A percentile compares a stretch with the other conserved stretches of the same genome.
Evolutionary conservation across 805 yeast genomes (phyloP).

Genomic region (Kurtzmaniella cleridarum): DNA sequence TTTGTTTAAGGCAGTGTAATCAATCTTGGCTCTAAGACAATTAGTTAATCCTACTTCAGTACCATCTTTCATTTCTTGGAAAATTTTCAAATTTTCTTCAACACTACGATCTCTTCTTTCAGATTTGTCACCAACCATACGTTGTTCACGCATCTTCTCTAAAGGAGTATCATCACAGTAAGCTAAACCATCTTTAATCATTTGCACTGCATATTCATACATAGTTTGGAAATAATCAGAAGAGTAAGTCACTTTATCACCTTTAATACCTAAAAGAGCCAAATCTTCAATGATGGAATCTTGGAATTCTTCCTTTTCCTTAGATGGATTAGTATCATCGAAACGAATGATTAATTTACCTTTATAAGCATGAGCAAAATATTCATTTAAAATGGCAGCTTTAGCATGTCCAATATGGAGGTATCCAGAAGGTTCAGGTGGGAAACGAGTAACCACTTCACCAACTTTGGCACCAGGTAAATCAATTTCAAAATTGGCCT

Average conservation of each 20-base stretch:
- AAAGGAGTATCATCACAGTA: constrained; percentile 95
- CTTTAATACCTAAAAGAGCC: constrained; percentile 84
- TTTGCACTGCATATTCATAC: constrained; percentile 78
- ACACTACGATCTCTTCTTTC: constrained; percentile 87
- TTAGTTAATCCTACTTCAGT: constrained; percentile 87
- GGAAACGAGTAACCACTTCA: constrained; percentile 96
- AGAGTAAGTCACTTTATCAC: constrained; percentile 82
- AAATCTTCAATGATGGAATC: constrained; percentile 93
- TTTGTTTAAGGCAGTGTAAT: constrained; percentile 85
- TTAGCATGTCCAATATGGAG: constrained; percentile 98
- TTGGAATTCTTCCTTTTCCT: constrained; percentile 93
- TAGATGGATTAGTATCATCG: constrained; percentile 97
- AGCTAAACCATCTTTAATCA: constrained; percentile 95
- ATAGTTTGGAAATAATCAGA: constrained; percentile 90
- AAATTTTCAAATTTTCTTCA: constrained; percentile 84
- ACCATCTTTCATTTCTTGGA: constrained; percentile 91
- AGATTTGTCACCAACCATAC: constrained; percentile 95
- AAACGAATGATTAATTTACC: constrained; percentile 96
- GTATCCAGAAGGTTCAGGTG: constrained; percentile 99
- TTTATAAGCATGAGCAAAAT: constrained; percentile 91
- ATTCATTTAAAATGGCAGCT: constrained; percentile 94
- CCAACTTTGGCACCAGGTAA: constrained; percentile 89
- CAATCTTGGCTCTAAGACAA: constrained; percentile 96
- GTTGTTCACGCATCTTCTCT: constrained; percentile 96
- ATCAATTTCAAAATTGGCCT: constrained; percentile 93